These are phyloP conservation scores for Arabis alpina DNA, from an alignment of 345 rosid species.

Conservation along the genomic window DNA sequence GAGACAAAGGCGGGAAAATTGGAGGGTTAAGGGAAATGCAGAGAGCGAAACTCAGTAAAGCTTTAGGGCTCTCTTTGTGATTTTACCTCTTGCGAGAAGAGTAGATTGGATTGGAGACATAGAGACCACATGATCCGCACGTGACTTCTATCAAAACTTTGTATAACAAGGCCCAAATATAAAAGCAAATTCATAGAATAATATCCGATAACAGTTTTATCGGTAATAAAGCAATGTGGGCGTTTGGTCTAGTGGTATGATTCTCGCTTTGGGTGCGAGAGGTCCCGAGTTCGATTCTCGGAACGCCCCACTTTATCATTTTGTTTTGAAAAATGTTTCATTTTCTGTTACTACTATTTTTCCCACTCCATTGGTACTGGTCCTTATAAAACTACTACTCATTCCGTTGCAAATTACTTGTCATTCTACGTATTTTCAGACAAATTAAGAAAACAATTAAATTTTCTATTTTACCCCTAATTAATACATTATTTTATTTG, in stretches of 20 bases:
- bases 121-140: conserved; percentile 31
- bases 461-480: too few relatives aligned
- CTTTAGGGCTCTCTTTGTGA: conserved; percentile 27
- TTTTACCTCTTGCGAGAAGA: not conserved
- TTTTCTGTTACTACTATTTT: not conserved
- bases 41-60: conserved; percentile 15
- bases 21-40: conserved; percentile 39
- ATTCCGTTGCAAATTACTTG: too few relatives aligned
- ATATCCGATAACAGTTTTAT: too few relatives aligned
- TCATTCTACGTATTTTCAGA: too few relatives aligned
- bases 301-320: conserved; percentile 52
- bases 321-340: too few relatives aligned
- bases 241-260: conserved; percentile 93
- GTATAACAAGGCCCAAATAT: not conserved
- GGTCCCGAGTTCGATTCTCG: conserved; percentile 82
- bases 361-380: not conserved
- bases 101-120: not conserved
- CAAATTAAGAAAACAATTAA: too few relatives aligned
- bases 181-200: not conserved
- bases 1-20: conserved; percentile 64
- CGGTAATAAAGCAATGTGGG: conserved; percentile 15
- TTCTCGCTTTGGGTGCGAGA: conserved; percentile 94
- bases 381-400: not conserved
- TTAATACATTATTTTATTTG: too few relatives aligned
- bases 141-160: conserved; percentile 10